Conservation (phyloP, 2,329 filamentous ascomycete genomes). For the Fusarium bulbicola region DNA sequence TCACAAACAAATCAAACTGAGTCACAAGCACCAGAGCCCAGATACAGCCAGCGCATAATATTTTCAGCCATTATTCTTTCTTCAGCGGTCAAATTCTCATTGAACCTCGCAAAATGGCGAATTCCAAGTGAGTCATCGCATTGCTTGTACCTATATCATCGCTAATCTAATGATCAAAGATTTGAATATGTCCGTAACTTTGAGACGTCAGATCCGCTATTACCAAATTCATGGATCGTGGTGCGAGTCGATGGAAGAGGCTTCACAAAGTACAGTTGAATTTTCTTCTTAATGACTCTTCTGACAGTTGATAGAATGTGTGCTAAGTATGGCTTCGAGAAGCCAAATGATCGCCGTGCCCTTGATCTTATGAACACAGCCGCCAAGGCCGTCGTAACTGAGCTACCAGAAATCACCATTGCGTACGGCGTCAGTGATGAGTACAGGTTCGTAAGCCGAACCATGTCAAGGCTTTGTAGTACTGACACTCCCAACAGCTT, state of each 20-base stretch:
- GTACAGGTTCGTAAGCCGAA: slow-evolving; percentile 67
- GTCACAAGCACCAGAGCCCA: slow-evolving; percentile 22
- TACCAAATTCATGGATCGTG: slow-evolving; percentile 95
- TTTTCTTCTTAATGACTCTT: background rate
- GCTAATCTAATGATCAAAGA: slow-evolving; percentile 55
- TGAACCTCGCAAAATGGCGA: slow-evolving; percentile 56
- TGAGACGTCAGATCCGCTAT: slow-evolving; percentile 80
- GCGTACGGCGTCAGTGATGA: slow-evolving; percentile 97
- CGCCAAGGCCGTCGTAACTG: slow-evolving; percentile 83
- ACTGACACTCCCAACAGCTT: slow-evolving; percentile 66
- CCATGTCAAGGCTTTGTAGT: background rate
- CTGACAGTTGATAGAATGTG: slow-evolving; percentile 69
- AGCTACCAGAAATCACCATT: slow-evolving; percentile 84
- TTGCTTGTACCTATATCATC: background rate
- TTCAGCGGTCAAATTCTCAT: background rate
- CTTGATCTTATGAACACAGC: slow-evolving; percentile 94
- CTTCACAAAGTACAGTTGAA: slow-evolving; percentile 81
- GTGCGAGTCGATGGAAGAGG: slow-evolving; percentile 92
- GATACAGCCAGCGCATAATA: slow-evolving; percentile 11
- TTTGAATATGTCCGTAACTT: slow-evolving; percentile 95
- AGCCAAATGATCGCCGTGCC: slow-evolving; percentile 90
- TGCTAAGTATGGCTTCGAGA: slow-evolving; percentile 83
- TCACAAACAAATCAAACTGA: slow-evolving; percentile 43
- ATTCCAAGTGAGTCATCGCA: slow-evolving; percentile 59
- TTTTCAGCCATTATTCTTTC: background rate